These are phyloP conservation scores for Sphaerobolus stellatus DNA, from an alignment of 1,284 basidiomycete genomes.

Conservation along the genomic window DNA sequence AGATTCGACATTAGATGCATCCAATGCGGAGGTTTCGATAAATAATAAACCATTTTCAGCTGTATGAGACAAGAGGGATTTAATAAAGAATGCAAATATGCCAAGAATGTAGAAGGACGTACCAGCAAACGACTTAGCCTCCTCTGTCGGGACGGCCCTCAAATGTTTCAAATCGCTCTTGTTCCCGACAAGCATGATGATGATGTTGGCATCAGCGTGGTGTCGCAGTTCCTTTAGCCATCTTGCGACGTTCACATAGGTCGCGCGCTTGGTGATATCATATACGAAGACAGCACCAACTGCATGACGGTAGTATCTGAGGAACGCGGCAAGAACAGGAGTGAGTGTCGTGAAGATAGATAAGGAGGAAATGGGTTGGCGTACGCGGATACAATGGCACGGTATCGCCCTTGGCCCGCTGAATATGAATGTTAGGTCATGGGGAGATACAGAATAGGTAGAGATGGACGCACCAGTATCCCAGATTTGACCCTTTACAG, in stretches of 20 bases:
- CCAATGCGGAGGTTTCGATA: slow-evolving; percentile 99
- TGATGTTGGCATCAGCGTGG: slow-evolving; percentile 90
- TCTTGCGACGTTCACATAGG: slow-evolving; percentile 93
- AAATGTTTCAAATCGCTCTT: slow-evolving; percentile 99
- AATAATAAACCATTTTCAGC: slow-evolving; percentile 87
- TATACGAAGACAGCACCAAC: slow-evolving; percentile 92
- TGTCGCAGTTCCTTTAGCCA: slow-evolving; percentile 99
- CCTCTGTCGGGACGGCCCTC: slow-evolving; percentile 93
- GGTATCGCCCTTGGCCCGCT: slow-evolving; percentile 99
- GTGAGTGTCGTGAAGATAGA: slow-evolving; percentile 38
- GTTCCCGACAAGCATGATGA: slow-evolving; percentile 93
- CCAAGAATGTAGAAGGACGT: slow-evolving; percentile 47
- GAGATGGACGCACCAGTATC: slow-evolving; percentile 91
- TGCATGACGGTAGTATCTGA: slow-evolving; percentile 90
- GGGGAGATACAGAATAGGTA: no score
- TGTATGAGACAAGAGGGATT: slow-evolving; percentile 30
- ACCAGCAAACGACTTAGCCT: slow-evolving; percentile 85
- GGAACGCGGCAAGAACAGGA: background rate
- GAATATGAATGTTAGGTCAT: no score
- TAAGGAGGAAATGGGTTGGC: slow-evolving; percentile 28
- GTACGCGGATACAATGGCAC: slow-evolving; percentile 96
- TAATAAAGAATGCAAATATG: slow-evolving; percentile 26
- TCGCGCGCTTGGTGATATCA: slow-evolving; percentile 93
- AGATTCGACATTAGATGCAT: slow-evolving; percentile 96
- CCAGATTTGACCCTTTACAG: slow-evolving; percentile 99